Evolutionary conservation across 139 green algal species (phyloP).

Genomic region (Chlamydomonas sp.): DNA sequence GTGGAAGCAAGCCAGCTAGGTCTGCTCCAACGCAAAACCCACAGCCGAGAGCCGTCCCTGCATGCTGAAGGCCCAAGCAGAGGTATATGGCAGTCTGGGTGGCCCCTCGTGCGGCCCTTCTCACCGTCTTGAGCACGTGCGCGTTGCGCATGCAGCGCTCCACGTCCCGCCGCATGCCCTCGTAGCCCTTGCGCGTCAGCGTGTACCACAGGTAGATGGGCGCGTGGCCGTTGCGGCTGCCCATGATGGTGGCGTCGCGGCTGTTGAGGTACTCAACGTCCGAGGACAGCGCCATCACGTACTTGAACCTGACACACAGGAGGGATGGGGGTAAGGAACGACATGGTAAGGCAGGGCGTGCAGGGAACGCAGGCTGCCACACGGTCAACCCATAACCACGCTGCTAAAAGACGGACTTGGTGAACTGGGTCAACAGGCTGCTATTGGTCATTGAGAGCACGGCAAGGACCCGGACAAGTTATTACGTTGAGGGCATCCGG

Average conservation of each 20-base stretch:
- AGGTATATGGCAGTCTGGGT: too few species aligned
- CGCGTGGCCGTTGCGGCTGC: slow-evolving; percentile 94
- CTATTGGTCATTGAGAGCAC: too few species aligned
- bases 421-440: too few species aligned
- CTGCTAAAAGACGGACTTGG: too few species aligned
- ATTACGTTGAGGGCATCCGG: too few species aligned
- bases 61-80: too few species aligned
- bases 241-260: slow-evolving; percentile 98
- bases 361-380: too few species aligned
- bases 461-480: too few species aligned
- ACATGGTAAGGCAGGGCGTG: background rate
- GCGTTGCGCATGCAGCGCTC: slow-evolving; percentile 94
- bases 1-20: background rate
- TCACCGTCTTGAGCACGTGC: slow-evolving; percentile 71
- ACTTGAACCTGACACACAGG: slow-evolving; percentile 44
- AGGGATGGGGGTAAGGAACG: background rate
- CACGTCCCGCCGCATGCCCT: slow-evolving; percentile 89
- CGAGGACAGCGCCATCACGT: slow-evolving; percentile 68
- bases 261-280: slow-evolving; percentile 96
- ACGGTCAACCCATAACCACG: too few species aligned
- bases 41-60: too few species aligned
- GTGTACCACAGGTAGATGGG: slow-evolving; percentile 98
- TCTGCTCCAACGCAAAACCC: too few species aligned
- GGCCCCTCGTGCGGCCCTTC: too few species aligned
- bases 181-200: slow-evolving; percentile 91